Evolutionary conservation across 2,329 filamentous ascomycete species (phyloP).

Genomic region (Nemania serpens): DNA sequence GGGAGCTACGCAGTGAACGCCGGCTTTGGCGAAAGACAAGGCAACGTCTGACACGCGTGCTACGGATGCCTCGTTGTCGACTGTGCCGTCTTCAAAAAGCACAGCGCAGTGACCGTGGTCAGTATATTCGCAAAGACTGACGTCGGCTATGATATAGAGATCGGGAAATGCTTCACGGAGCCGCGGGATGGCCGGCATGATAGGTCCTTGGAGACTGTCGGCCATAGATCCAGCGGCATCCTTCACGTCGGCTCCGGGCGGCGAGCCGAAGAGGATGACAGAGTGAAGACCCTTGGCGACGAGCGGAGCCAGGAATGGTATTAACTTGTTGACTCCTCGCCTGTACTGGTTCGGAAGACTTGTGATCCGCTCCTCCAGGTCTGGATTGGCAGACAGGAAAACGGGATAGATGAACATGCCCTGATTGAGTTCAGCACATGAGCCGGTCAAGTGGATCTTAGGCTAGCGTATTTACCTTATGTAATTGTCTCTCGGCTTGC

Average conservation of each 20-base stretch:
- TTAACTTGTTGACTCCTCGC: slow-evolving; percentile 81
- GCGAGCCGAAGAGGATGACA: slow-evolving; percentile 95
- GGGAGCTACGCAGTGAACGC: slow-evolving; percentile 93
- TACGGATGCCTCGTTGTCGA: slow-evolving; percentile 92
- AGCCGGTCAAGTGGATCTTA: background rate
- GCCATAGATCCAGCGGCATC: slow-evolving; percentile 91
- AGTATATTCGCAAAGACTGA: slow-evolving; percentile 98
- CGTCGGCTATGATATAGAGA: slow-evolving; percentile 87
- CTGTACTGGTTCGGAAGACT: slow-evolving; percentile 90
- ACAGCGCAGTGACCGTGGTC: slow-evolving; percentile 97
- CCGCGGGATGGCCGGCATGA: slow-evolving; percentile 83
- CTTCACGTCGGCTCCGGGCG: slow-evolving; percentile 78
- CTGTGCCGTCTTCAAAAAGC: slow-evolving; percentile 83
- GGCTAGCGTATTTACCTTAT: background rate
- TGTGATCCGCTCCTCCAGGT: slow-evolving; percentile 87
- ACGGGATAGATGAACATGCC: slow-evolving; percentile 98
- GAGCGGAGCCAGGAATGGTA: slow-evolving; percentile 82
- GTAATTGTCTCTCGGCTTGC: slow-evolving; percentile 11
- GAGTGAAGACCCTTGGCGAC: slow-evolving; percentile 87
- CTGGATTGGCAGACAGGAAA: slow-evolving; percentile 91
- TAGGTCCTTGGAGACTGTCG: slow-evolving; percentile 89
- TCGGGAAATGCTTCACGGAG: slow-evolving; percentile 83
- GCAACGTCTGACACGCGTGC: slow-evolving; percentile 94
- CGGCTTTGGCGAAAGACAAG: slow-evolving; percentile 92
- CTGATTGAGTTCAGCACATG: slow-evolving; percentile 49